Conservation (phyloP, 1,284 basidiomycete species). For the Sporisorium reilianum region DNA sequence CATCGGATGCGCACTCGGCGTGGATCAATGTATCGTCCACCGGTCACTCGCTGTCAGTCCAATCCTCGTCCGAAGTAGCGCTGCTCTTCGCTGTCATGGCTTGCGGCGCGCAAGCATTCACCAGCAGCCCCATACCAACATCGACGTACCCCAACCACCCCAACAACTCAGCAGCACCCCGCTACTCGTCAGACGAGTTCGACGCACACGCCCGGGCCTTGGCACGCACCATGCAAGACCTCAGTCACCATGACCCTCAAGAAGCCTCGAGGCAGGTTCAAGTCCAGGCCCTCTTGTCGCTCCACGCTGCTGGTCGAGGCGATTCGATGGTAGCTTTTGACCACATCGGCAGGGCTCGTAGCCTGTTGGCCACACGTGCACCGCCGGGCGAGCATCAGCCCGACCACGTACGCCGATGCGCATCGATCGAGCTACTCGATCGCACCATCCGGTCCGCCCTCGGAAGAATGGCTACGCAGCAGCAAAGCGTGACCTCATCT, state of each 20-base stretch:
- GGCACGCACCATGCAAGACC: background rate
- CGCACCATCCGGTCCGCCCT: background rate
- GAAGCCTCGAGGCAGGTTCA: background rate
- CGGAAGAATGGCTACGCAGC: background rate
- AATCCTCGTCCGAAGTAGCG: background rate
- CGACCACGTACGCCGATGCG: background rate
- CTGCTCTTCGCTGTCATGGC: constrained; percentile 18
- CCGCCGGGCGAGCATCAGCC: background rate
- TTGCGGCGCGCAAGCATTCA: constrained; percentile 12
- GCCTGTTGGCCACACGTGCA: too few relatives aligned
- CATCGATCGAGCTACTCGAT: constrained; percentile 8
- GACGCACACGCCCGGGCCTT: constrained; percentile 1
- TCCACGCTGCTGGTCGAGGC: constrained; percentile 11
- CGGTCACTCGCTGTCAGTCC: background rate
- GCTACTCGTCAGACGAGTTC: background rate
- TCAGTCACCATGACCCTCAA: background rate
- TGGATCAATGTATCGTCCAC: constrained; percentile 3
- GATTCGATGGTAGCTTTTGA: constrained; percentile 2
- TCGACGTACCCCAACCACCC: background rate
- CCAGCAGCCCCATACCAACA: too few relatives aligned
- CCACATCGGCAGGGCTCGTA: constrained; percentile 1
- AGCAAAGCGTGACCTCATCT: background rate
- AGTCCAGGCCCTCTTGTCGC: constrained; percentile 4
- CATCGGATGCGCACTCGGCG: background rate
- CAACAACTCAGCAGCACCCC: background rate